Evolutionary conservation across 257 asterid genomes (phyloP), one percentile per base, ranked within the genome.

Genomic region (Leptodermis oblonga): DNA sequence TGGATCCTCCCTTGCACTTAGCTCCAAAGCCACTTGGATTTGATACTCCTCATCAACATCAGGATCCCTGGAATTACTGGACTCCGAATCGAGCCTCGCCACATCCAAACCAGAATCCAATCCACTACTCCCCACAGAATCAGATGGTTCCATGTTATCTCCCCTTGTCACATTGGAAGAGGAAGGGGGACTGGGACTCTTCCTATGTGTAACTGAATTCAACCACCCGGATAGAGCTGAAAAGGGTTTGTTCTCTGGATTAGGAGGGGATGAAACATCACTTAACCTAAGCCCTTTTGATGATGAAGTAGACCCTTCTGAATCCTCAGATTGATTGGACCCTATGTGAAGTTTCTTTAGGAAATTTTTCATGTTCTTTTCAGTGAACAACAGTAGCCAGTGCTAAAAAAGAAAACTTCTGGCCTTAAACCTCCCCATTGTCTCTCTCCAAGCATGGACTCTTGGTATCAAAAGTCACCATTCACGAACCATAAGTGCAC

Each of bases 1-100:
- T 0, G 98, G 98, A 68, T 93, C 98, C 82, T 93, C 98, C 79
- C 85, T 88, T 34, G 98, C 97, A 76, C 98, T 93, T 81, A 93
- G 79, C 80, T 88, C 97, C 67, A 93, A 81, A 66, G 98, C 98
- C 76, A 93, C 52, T 48, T 93, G 96, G 74, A 93, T 90, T 65
- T 93, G 98, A 83, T 82, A 93, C 75, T 90, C 98, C 79, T 92
- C 98, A 81, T 90, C 98, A 30, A 90, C 74, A 76, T 88, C 96
- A 33, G 86, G 89, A 70, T 90, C 93, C 92, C 92, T 82, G 18
- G 95, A 82, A 75, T 83, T 84, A 68, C 77, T 81, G 25, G 95
- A 84, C 70, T 70, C 96, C 0, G 86, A 89, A 76, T 83, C 96
- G 4, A 56, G 84, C 78, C 77, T 84, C 61, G 70, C 82, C 12